phyloP scores from a whole-genome alignment of 179 eudicot genomes.

The Actinidia chinensis region DNA sequence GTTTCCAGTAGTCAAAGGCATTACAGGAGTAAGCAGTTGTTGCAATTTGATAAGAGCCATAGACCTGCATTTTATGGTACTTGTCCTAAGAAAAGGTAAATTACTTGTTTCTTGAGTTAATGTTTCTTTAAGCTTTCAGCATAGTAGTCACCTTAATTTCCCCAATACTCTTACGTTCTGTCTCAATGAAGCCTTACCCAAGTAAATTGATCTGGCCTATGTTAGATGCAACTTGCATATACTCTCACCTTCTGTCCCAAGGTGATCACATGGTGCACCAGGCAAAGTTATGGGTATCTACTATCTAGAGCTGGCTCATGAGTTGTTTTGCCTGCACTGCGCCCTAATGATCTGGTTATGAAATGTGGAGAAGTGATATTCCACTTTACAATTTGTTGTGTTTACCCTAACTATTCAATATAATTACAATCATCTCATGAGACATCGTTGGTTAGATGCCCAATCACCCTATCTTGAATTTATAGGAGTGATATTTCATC shows the following conservation, averaged over 20 bases:
- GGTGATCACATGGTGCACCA: background rate
- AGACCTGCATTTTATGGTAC: slow-evolving; percentile 95
- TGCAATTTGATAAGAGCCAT: slow-evolving; percentile 87
- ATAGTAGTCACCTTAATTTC: background rate
- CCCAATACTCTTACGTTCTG: background rate
- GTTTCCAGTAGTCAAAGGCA: slow-evolving; percentile 31
- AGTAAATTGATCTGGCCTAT: no score
- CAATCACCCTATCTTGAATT: background rate
- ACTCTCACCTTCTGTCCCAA: background rate
- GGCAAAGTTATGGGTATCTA: background rate
- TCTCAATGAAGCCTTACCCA: no score
- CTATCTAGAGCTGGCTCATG: background rate
- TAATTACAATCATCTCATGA: no score
- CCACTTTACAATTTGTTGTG: background rate
- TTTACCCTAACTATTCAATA: background rate
- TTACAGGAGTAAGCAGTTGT: slow-evolving; percentile 49
- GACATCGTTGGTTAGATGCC: background rate
- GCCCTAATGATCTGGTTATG: background rate
- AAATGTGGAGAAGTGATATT: background rate
- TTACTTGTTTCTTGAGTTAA: background rate
- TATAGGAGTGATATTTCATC: background rate
- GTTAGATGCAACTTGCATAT: no score
- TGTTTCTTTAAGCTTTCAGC: background rate
- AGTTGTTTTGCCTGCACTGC: background rate
- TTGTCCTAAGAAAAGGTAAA: slow-evolving; percentile 83